Evolutionary conservation across 345 rosid genomes (phyloP), one percentile per base, ranked within the genome.

Genomic region (Sonneratia alba): DNA sequence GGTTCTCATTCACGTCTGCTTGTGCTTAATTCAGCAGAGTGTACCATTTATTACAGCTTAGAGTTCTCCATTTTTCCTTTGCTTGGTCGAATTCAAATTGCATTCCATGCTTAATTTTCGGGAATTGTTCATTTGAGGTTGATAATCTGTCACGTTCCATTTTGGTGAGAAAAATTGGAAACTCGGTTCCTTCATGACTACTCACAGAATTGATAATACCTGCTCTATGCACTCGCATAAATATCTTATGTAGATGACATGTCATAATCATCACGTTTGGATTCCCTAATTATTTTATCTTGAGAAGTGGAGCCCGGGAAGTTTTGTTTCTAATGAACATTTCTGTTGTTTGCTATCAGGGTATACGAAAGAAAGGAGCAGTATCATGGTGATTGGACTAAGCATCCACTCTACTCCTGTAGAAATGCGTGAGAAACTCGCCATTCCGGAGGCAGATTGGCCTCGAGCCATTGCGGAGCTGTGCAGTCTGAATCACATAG

Each of bases 371-470:
- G 91, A 88, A 73, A 86, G 88, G 77, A 88, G 89, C 71, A 86
- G 91, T 81, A 86, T 90, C 71, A 82, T 85, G 65, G 93, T 85
- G 67, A 90, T 90, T 51, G 96, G 92, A 70, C 91, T 90, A 22
- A 90, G 89, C 53, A 76, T 90, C 71, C 92, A 90, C 77, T 86
- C 91, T 13, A 72, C 96, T 18, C 92, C 96, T 49, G 92, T 90
- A 48, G 96, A 90, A 77, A 86, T 90, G 89, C 89, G 91, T 40
- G 96, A 90, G 79, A 90, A 90, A 79, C 87, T 90, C 24, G 92
- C 92, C 67, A 88, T 88, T 53, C 92, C 96, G 0, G 96, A 90
- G 77, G 89, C 96, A 68, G 96, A 89, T 74, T 89, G 91, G 96
- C 92, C 92, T 12, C 80, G 88, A 79, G 92, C 89, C 66, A 89